Percentiles rank a stretch among this genome's conserved stretches.
Evolutionary conservation across 2,329 filamentous ascomycete genomes (phyloP).

Genomic region (Monilinia polystroma): DNA sequence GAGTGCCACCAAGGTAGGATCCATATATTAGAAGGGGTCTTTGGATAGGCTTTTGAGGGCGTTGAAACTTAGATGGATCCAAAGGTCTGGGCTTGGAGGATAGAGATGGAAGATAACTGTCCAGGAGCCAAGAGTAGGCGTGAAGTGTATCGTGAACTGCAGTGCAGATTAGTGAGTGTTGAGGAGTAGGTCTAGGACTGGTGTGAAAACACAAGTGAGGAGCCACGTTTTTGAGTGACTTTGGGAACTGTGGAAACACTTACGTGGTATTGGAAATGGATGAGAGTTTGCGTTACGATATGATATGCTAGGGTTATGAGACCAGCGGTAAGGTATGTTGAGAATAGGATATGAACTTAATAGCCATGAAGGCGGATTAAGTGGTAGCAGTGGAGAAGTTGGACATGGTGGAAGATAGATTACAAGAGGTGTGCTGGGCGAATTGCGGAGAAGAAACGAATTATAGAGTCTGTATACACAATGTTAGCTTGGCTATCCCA

Average conservation of each 20-base stretch:
- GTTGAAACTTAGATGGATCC: background rate
- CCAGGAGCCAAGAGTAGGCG: slow-evolving; percentile 46
- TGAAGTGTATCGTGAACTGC: slow-evolving; percentile 57
- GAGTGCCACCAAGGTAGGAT: slow-evolving; percentile 56
- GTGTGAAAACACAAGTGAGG: background rate
- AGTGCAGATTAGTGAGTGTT: slow-evolving; percentile 44
- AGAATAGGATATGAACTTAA: slow-evolving; percentile 45
- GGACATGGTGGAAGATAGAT: slow-evolving; percentile 55
- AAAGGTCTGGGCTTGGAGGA: slow-evolving; percentile 6
- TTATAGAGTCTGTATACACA: slow-evolving; percentile 33
- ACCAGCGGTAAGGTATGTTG: slow-evolving; percentile 62
- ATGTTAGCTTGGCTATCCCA: slow-evolving; percentile 25
- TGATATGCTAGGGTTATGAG: slow-evolving; percentile 27
- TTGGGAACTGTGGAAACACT: background rate
- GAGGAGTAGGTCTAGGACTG: background rate
- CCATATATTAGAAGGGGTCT: slow-evolving; percentile 49
- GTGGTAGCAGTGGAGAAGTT: slow-evolving; percentile 42
- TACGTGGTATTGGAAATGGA: slow-evolving; percentile 21
- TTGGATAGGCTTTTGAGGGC: slow-evolving; percentile 36
- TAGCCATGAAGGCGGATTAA: slow-evolving; percentile 43
- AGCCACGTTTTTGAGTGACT: background rate
- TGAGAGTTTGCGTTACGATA: background rate
- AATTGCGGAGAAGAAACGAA: slow-evolving; percentile 29
- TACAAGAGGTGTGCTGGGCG: slow-evolving; percentile 47
- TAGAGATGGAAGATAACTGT: slow-evolving; percentile 27